Base-by-base conservation (phyloP, 2,329 filamentous ascomycete genomes). In the Drechslerella coelobrocha region DNA sequence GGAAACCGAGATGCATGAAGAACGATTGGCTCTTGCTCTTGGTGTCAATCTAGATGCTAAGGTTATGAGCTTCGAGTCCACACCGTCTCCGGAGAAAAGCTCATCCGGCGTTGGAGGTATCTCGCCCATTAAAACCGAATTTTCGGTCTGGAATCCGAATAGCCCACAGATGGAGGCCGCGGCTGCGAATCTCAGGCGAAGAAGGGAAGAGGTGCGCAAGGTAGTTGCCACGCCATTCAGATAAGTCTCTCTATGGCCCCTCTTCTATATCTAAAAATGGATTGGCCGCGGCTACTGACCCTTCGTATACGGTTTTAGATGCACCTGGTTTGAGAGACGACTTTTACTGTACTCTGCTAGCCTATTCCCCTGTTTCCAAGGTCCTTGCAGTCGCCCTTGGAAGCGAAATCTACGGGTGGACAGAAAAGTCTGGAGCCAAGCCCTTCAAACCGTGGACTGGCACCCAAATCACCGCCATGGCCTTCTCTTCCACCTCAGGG, bases 261-360 rank as follows among this genome's bases (percentile, higher is more conserved):
- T 12, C 21, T 48, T 63, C 3, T n/a, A 37, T 12, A 24, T 12
- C 26, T 39, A 27, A n/a, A 26, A 10, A 26, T 50, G n/a, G n/a
- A n/a, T n/a, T n/a, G n/a, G n/a, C n/a, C n/a, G n/a, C n/a, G n/a
- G n/a, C 60, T 27, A 59, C 45, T 77, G 83, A 61, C 83, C 76
- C 65, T 14, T 1, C 23, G n/a, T 14, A 8, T 72, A 89, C 87
- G 80, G 89, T 97, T 5, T 83, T 99, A 3, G 91, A 97, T 79
- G 93, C 93, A 7, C 92, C 92, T 1, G 86, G 87, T 55, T 82
- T 97, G n/a, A 87, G 91, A 62, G 92, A 97, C 76, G 93, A 99
- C 78, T 99, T 92, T 78, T 99, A 99, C 78, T 97, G 92, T 79
- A 94, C 92, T 0, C 84, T 92, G 1, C 83, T 99, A 59, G 91